Evolutionary conservation across 2,329 filamentous ascomycete species (phyloP).

Genomic region (Podosphaera xanthii): DNA sequence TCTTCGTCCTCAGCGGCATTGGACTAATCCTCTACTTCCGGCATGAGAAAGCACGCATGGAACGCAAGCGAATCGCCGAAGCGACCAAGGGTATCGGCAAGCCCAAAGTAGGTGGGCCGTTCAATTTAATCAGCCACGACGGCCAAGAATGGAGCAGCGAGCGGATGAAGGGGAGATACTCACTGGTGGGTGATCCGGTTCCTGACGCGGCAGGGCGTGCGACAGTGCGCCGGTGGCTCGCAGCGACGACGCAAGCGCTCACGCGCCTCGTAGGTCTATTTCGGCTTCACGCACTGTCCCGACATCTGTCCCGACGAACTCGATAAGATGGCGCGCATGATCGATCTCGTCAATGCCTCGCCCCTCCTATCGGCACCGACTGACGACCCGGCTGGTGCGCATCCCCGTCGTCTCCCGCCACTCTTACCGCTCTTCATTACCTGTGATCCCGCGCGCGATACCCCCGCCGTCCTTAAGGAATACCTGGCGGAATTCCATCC

Average conservation of each 20-base stretch:
- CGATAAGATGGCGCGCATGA: conserved; percentile 96
- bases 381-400: conserved; percentile 23
- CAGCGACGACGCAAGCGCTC: too few relatives aligned
- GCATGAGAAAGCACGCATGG: conserved; percentile 76
- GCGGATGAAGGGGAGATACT: conserved; percentile 71
- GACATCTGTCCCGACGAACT: conserved; percentile 98
- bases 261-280: conserved; percentile 48
- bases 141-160: conserved; percentile 55
- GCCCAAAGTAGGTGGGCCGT: conserved; percentile 80
- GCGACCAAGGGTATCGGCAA: conserved; percentile 79
- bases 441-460: conserved; percentile 83
- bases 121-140: conserved; percentile 61
- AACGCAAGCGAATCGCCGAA: conserved; percentile 70
- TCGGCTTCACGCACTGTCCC: conserved; percentile 93
- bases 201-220: background rate
- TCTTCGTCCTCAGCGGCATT: conserved; percentile 62
- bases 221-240: background rate
- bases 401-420: conserved; percentile 24
- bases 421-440: conserved; percentile 69
- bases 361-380: conserved; percentile 10
- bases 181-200: conserved; percentile 27
- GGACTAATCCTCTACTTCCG: conserved; percentile 80
- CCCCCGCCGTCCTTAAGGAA: conserved; percentile 56
- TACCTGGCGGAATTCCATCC: conserved; percentile 86
- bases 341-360: conserved; percentile 41